Percentiles rank a stretch among this genome's conserved stretches.
These are phyloP conservation scores for Diplodia corticola DNA, from an alignment of 2,329 filamentous ascomycete species.

Conservation along the genomic window DNA sequence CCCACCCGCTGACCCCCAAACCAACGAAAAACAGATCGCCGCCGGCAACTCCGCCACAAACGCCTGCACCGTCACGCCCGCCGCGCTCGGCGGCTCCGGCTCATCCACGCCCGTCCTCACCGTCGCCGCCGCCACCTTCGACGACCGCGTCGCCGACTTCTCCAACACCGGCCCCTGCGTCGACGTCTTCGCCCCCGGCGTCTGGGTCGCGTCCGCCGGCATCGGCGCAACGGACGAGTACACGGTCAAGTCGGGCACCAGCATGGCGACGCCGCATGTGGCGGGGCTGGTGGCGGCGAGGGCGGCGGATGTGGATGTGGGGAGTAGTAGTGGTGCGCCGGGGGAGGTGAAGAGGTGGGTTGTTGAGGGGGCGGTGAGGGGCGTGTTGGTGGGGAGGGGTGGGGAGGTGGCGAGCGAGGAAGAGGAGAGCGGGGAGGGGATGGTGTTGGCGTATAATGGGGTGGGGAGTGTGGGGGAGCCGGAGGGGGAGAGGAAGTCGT, in stretches of 20 bases:
- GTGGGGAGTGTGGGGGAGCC: too few species aligned
- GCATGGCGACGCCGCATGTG: slow-evolving; percentile 65
- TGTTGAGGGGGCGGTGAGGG: not conserved
- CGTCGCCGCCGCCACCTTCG: slow-evolving; percentile 38
- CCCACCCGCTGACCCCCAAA: slow-evolving; percentile 12
- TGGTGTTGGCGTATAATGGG: too few species aligned
- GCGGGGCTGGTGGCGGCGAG: slow-evolving; percentile 59
- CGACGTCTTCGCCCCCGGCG: slow-evolving; percentile 42
- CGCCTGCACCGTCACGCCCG: slow-evolving; percentile 35
- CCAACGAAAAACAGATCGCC: too few species aligned
- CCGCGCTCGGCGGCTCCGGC: slow-evolving; percentile 29
- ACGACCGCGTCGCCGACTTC: slow-evolving; percentile 35
- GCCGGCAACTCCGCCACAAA: slow-evolving; percentile 37
- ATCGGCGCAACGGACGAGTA: slow-evolving; percentile 34
- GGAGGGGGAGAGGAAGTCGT: too few species aligned
- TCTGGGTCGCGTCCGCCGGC: slow-evolving; percentile 45
- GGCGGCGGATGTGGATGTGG: not conserved
- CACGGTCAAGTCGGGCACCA: slow-evolving; percentile 56
- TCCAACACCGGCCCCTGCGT: slow-evolving; percentile 40
- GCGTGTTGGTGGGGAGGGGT: not conserved
- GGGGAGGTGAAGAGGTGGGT: not conserved
- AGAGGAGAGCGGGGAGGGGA: too few species aligned
- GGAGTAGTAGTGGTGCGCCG: not conserved
- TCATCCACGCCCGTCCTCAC: slow-evolving; percentile 36
- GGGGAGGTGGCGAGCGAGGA: not conserved